Evolutionary conservation across 345 rosid genomes (phyloP), one percentile per base, ranked within the genome.

Genomic region (Arabis alpina): DNA sequence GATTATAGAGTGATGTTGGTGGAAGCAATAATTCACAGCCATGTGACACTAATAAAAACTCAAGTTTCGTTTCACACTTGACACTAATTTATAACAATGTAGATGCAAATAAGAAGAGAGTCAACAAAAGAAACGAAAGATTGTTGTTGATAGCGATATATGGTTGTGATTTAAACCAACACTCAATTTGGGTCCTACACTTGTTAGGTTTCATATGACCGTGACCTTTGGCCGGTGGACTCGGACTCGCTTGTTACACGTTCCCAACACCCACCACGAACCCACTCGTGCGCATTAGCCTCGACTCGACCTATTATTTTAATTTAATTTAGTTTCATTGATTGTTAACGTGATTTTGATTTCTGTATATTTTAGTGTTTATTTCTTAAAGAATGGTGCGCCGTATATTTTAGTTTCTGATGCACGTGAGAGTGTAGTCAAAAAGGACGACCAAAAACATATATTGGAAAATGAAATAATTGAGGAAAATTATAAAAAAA

Each of bases 341-440:
- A 13, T 14, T 8, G 8, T 4, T 34, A 15, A 34, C 2, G 1
- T 37, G 12, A 4, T 11, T 13, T 32, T 19, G 8, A 41, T 28
- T 48, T 47, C 2, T 54, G 9, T 19, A 12, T 42, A 56, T 27
- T 54, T 16, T 43, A 28, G 4, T 34, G 28, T 68, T n/a, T 14
- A 50, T 52, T 66, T 66, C 23, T 42, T 54, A 66, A 45, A 40
- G 37, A 75, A 23, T 49, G 44, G 64, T 39, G 70, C 75, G 65
- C 59, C 78, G 70, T 75, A 75, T 61, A 53, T 28, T 68, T 61
- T 45, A 63, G 5, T 61, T 48, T 61, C 23, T 7, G 61, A 70
- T 10, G 74, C 79, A 68, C 74, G 74, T 75, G 74, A 62, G 42
- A 30, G 43, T 69, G 79, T 75, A 69, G 79, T 69, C 66, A 16